Evolutionary conservation across 2,329 filamentous ascomycete species (phyloP), one percentile per base, ranked within the genome.

Genomic region (Pyrenochaeta sp.): DNA sequence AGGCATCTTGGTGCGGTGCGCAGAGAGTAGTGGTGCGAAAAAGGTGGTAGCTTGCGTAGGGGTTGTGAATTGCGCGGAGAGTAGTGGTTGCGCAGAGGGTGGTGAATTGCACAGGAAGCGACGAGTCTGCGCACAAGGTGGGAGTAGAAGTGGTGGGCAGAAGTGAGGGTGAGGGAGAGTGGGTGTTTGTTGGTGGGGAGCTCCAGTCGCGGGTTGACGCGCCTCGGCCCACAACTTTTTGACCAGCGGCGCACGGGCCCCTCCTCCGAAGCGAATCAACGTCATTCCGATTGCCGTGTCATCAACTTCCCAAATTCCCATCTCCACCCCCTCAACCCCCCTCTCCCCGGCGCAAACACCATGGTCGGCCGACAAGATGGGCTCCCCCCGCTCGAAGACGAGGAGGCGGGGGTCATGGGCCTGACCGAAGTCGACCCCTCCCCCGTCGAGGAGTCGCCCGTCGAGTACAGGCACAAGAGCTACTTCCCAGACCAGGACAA

Each of bases 381-480:
- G 28, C 38, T 61, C 19, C 60, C 63, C 27, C 52, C 55, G 15
- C 36, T 59, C 24, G 55, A 52, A 11, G 64, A 67, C 17, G 60
- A 60, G 4, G 63, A 63, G 48, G 78, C 79, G 60, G 84, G 84
- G 24, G 72, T 85, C 39, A 74, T 84, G 44, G 87, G 87, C 28
- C 80, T 96, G 44, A 80, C 87, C 37, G 84, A 93, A 65, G 77
- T 96, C 50, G 91, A 96, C 39, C 92, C 92, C 3, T 85, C 85
- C 15, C 92, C 91, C 0, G 89, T 96, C 29, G 87, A 86, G 40
- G 79, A 84, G 37, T 74, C 68, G 44, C 71, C 67, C 45, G 58
- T 71, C 32, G 72, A 79, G 40, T 59, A 72, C 20, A 79, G 84
- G 46, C 77, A 80, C 42, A 81, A 75, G 48, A 48, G 55, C 13